Evolutionary conservation across 2,329 filamentous ascomycete species (phyloP).

Genomic region (Sporothrix humicola): DNA sequence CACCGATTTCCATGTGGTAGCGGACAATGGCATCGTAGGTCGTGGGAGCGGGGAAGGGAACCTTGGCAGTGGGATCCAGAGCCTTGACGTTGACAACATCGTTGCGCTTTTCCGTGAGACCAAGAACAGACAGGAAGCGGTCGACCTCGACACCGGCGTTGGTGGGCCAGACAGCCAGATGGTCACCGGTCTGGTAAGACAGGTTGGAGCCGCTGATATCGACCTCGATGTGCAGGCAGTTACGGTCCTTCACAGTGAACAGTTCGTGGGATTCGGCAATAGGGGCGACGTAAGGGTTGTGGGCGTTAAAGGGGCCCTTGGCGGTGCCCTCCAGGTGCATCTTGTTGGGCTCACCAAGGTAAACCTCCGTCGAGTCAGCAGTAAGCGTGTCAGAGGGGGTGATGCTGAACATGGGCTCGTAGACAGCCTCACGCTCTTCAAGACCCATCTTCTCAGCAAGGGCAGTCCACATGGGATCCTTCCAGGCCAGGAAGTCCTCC

Average conservation of each 20-base stretch:
- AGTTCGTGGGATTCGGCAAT: slow-evolving; percentile 90
- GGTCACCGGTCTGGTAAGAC: slow-evolving; percentile 93
- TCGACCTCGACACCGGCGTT: slow-evolving; percentile 93
- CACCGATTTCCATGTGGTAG: slow-evolving; percentile 97
- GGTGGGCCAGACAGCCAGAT: slow-evolving; percentile 96
- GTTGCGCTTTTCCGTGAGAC: slow-evolving; percentile 76
- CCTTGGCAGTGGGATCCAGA: slow-evolving; percentile 92
- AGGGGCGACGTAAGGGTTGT: slow-evolving; percentile 96
- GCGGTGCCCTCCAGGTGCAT: slow-evolving; percentile 85
- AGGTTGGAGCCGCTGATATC: slow-evolving; percentile 89
- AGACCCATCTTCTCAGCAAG: slow-evolving; percentile 82
- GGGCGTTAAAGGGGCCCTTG: slow-evolving; percentile 91
- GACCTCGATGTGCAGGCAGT: slow-evolving; percentile 96
- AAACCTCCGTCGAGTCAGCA: slow-evolving; percentile 79
- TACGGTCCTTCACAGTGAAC: slow-evolving; percentile 86
- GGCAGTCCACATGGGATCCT: slow-evolving; percentile 97
- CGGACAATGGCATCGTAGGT: slow-evolving; percentile 92
- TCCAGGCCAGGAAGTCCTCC: slow-evolving; percentile 98
- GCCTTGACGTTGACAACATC: slow-evolving; percentile 86
- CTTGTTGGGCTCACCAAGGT: slow-evolving; percentile 94
- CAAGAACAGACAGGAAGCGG: slow-evolving; percentile 80
- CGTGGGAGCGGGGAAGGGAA: slow-evolving; percentile 95
- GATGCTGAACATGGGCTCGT: slow-evolving; percentile 90
- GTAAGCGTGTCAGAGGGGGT: slow-evolving; percentile 75
- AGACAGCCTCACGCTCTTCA: slow-evolving; percentile 93